Conservation (phyloP, 306 rosid genomes). For the Malus sieversii region DNA sequence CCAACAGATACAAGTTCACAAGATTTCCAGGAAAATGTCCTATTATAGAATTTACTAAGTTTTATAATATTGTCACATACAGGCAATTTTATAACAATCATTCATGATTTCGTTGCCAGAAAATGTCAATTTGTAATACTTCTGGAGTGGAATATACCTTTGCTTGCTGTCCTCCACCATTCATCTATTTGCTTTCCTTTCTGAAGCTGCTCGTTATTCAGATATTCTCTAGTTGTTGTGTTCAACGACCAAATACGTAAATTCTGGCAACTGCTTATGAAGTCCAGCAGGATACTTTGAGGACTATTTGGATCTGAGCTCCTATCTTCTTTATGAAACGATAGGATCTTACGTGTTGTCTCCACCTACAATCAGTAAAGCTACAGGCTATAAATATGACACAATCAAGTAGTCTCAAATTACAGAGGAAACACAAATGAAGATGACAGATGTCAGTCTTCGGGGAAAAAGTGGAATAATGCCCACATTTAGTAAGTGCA, state of each 20-base stretch:
- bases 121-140: not conserved
- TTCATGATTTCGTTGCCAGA: conserved; percentile 11
- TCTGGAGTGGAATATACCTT: conserved; percentile 47
- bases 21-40: not conserved
- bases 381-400: conserved; percentile 14
- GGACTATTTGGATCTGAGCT: conserved; percentile 83
- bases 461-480: conserved; percentile 5
- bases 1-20: not conserved
- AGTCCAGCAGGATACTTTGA: conserved; percentile 86
- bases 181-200: conserved; percentile 99
- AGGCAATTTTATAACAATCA: conserved; percentile 6
- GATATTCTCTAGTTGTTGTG: conserved; percentile 78
- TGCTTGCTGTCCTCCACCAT: conserved; percentile 98
- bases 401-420: conserved; percentile 7
- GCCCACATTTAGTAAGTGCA: not conserved
- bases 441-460: conserved; percentile 16
- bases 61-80: not conserved
- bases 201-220: conserved; percentile 93
- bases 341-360: conserved; percentile 83
- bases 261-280: conserved; percentile 93
- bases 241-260: conserved; percentile 98
- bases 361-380: conserved; percentile 56
- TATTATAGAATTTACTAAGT: not conserved
- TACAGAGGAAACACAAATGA: conserved; percentile 13
- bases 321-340: conserved; percentile 90